Evolutionary conservation across 2,329 filamentous ascomycete genomes (phyloP), one percentile per base, ranked within the genome.

Genomic region (Trichoderma atrobrunneum): DNA sequence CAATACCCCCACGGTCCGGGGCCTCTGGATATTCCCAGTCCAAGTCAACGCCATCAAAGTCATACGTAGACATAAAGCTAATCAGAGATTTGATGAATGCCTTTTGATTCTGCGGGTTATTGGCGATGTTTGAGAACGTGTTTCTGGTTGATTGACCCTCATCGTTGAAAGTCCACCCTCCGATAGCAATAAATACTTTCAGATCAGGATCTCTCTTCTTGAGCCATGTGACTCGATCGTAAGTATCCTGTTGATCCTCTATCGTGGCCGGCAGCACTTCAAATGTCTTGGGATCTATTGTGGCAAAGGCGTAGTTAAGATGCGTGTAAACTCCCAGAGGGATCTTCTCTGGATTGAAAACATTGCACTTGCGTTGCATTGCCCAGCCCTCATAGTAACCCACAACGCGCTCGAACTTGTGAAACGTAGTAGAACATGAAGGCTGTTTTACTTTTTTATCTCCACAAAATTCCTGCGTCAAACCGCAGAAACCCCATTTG

Each of bases 301-400:
- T 39, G 34, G 34, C 34, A 39, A 39, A 39, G 34, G 80, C 76
- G 69, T 79, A 82, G 67, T 79, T 80, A 65, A 82, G 66, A 21
- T 82, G 68, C n/a, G 57, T 70, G 28, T 78, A 78, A 2, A 61
- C 65, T 11, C 74, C 75, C 3, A 74, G 14, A 8, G 76, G 77
- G 26, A 82, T 77, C 26, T 79, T 61, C 28, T 76, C 73, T 7
- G 78, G 79, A 12, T 51, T 30, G 10, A 70, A 74, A 10, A 18
- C 63, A 39, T 74, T 71, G 72, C 78, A 80, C 3, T 73, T 26
- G 1, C 76, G 66, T 6, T 69, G 10, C 8, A 43, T 12, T 32
- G 71, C 66, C 79, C 78, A 81, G 1, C 74, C 76, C 59, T 82
- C 79, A 24, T 78, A 81, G 72, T 82, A 82, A 11, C 81, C 80